These are phyloP conservation scores for Pseudogymnoascus sp. DNA, from an alignment of 2,329 filamentous ascomycete species.

Conservation along the genomic window DNA sequence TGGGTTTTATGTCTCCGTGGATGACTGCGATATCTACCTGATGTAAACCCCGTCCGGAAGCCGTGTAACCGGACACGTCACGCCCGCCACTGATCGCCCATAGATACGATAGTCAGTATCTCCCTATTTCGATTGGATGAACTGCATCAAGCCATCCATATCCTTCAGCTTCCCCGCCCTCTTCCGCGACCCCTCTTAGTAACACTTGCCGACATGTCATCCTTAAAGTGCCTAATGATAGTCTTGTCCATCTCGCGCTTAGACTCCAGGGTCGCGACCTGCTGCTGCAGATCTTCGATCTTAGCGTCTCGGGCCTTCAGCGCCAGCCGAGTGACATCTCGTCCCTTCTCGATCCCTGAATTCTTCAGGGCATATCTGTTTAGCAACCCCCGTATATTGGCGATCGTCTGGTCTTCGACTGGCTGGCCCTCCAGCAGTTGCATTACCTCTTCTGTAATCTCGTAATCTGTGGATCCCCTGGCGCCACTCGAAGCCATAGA, in stretches of 20 bases:
- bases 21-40: not conserved
- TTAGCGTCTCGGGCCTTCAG: constrained; percentile 58
- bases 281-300: constrained; percentile 57
- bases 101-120: not conserved
- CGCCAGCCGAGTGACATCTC: constrained; percentile 57
- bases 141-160: not conserved
- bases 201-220: constrained; percentile 19
- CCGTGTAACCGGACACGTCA: not conserved
- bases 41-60: not conserved
- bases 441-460: constrained; percentile 43
- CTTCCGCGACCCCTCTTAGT: not conserved
- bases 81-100: not conserved
- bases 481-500: not conserved
- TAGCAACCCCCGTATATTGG: constrained; percentile 39
- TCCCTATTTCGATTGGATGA: not conserved
- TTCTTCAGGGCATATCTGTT: constrained; percentile 49
- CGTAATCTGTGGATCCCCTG: constrained; percentile 22
- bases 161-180: constrained; percentile 1
- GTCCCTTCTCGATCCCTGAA: constrained; percentile 54
- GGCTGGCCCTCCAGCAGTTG: constrained; percentile 38
- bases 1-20: not conserved
- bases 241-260: constrained; percentile 46
- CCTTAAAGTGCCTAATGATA: constrained; percentile 34
- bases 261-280: constrained; percentile 50
- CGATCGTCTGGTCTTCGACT: constrained; percentile 33